Conservation (phyloP, 78 protist species). For the Dictyostelium brefeldianum region DNA sequence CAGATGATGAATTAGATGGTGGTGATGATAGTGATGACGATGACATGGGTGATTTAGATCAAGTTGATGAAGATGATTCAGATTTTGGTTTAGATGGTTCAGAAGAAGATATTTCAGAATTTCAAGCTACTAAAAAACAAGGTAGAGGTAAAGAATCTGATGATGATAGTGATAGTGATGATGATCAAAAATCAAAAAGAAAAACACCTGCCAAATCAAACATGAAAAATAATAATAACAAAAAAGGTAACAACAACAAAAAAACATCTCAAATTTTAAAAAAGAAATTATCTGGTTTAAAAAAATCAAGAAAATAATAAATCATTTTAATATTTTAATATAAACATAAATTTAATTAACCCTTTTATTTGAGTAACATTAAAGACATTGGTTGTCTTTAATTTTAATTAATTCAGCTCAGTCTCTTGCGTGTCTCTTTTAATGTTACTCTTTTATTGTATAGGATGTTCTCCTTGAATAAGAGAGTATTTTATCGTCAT, state of each 20-base stretch:
- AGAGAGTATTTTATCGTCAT: too few species aligned
- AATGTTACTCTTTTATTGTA: too few species aligned
- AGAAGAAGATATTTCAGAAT: neutral
- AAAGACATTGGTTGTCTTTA: too few species aligned
- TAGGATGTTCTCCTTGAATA: too few species aligned
- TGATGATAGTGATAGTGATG: conserved; percentile 3
- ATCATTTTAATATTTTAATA: neutral
- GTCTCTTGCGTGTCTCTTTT: too few species aligned
- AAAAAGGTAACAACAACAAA: neutral
- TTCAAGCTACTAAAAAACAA: neutral
- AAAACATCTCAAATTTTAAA: neutral
- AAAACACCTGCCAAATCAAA: conserved; percentile 20
- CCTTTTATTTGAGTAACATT: too few species aligned
- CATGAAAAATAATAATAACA: neutral
- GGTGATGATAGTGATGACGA: neutral
- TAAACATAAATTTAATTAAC: too few species aligned
- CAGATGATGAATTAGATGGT: neutral
- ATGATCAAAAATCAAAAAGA: conserved; percentile 12
- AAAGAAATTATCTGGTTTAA: conserved; percentile 13
- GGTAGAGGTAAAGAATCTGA: neutral
- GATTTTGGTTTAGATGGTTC: conserved; percentile 10
- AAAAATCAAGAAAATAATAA: neutral
- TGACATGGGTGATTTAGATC: neutral
- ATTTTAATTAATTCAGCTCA: too few species aligned
- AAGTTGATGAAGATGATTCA: conserved; percentile 16